phyloP scores from a whole-genome alignment of 345 rosid genomes.

The Euphorbia peplus region DNA sequence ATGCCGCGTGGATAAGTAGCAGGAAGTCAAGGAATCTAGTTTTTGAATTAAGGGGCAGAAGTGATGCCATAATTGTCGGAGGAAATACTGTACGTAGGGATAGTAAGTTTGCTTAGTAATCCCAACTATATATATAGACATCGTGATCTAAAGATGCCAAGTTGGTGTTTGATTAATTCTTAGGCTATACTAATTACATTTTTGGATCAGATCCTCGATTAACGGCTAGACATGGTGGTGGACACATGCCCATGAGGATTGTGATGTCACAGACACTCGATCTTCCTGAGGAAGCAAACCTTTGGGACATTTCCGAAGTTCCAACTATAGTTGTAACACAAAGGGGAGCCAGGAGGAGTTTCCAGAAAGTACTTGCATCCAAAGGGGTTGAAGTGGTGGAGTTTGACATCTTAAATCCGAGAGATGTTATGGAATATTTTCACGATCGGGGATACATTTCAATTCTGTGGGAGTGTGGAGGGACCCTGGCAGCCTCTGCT shows the following conservation, averaged over 20 bases:
- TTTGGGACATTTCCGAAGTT: slow-evolving; percentile 83
- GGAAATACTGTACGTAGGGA: slow-evolving; percentile 89
- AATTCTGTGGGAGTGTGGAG: slow-evolving; percentile 97
- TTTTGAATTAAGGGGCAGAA: slow-evolving; percentile 74
- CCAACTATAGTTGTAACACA: slow-evolving; percentile 84
- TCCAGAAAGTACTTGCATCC: slow-evolving; percentile 74
- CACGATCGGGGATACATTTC: slow-evolving; percentile 87
- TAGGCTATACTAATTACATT: slow-evolving; percentile 4
- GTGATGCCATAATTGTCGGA: slow-evolving; percentile 91
- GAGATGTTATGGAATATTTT: slow-evolving; percentile 94
- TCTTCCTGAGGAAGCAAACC: slow-evolving; percentile 85
- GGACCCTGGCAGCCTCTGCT: slow-evolving; percentile 87
- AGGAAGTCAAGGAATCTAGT: slow-evolving; percentile 73
- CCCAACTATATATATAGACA: background rate
- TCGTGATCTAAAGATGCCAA: slow-evolving; percentile 1
- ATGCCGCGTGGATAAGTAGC: slow-evolving; percentile 95
- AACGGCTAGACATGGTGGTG: slow-evolving; percentile 89
- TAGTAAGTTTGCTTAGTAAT: slow-evolving; percentile 40
- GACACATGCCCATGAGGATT: slow-evolving; percentile 77
- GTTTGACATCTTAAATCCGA: slow-evolving; percentile 85
- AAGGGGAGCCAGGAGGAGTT: slow-evolving; percentile 85
- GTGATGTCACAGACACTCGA: slow-evolving; percentile 78
- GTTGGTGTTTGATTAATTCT: slow-evolving; percentile 3
- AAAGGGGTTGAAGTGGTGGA: slow-evolving; percentile 96
- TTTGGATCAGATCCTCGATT: slow-evolving; percentile 65